Evolutionary conservation across 176 grass and related monocot genomes (phyloP), one percentile per base, ranked within the genome.

Genomic region (Otatea glauca): DNA sequence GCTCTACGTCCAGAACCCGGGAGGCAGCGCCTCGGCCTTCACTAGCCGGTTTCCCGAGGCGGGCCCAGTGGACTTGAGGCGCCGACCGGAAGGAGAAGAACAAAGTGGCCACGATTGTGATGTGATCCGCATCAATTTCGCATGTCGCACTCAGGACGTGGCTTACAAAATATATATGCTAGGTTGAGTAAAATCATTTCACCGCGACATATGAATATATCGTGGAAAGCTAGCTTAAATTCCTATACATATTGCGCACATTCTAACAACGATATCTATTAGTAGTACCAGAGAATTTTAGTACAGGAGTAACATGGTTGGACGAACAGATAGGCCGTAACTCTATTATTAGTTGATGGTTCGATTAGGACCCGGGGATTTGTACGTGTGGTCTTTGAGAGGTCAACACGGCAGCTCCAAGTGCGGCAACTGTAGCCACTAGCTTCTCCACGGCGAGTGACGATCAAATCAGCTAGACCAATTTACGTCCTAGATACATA

Each of bases 381-480:
- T 53, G 61, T 1, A 38, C 4, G 61, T 25, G 60, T 43, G 37
- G 41, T 71, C 25, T 37, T 48, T 18, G 64, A 35, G 24, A 68
- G 23, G 58, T 25, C 43, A 74, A 74, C 56, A 6, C 2, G 37
- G 56, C 51, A 80, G 27, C 14, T 11, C 42, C 29, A 68, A 68
- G 68, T 67, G 87, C 21, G 44, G 74, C 68, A 7, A 72, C 68
- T 56, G 68, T 66, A 24, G 81, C 87, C 87, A 84, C 75, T 67
- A 80, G 66, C 43, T 24, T 47, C 44, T 42, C 21, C 41, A 51
- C 11, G n/a, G 16, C 23, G 13, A 2, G 72, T 32, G 21, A 12
- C 7, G 53, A 62, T 21, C 65, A 69, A 51, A 83, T 69, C 78
- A 9, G n/a, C n/a, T n/a, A n/a, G n/a, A n/a, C n/a, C n/a, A n/a